Conservation (phyloP, 768 basidiomycete species). For the Termitomyces sp. region DNA sequence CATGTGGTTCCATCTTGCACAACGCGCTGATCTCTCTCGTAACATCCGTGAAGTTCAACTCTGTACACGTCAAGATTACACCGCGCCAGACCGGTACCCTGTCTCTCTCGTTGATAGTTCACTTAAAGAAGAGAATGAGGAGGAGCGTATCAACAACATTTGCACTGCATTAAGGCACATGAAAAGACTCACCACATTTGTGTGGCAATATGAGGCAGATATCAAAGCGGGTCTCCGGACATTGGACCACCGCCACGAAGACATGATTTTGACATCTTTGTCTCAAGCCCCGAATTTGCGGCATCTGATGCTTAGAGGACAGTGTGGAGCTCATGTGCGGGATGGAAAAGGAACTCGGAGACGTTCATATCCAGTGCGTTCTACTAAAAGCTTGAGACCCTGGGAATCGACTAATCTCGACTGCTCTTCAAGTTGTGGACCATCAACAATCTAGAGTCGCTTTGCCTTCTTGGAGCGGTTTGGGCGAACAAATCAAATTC, state of each 20-base stretch:
- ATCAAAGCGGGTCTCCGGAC: constrained; percentile 25
- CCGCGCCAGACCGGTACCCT: constrained; percentile 40
- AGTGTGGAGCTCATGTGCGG: constrained; percentile 37
- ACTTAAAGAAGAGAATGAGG: constrained; percentile 13
- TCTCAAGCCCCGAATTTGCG: constrained; percentile 25
- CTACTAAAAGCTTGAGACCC: background rate
- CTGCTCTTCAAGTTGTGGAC: constrained; percentile 23
- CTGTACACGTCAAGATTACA: constrained; percentile 34
- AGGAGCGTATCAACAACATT: constrained; percentile 31
- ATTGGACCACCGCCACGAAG: constrained; percentile 34
- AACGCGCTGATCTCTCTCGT: constrained; percentile 44
- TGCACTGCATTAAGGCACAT: constrained; percentile 40
- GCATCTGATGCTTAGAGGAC: constrained; percentile 34
- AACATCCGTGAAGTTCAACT: constrained; percentile 47
- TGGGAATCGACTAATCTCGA: background rate
- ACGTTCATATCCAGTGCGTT: constrained; percentile 32
- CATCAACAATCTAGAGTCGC: constrained; percentile 23
- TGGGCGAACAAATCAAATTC: constrained; percentile 27
- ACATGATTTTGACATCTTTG: constrained; percentile 34
- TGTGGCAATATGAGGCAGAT: constrained; percentile 33
- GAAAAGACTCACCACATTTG: constrained; percentile 38
- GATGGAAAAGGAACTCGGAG: constrained; percentile 27
- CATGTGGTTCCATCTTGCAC: constrained; percentile 51
- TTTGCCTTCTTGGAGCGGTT: constrained; percentile 25
- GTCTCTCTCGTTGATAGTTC: constrained; percentile 30